phyloP scores from a whole-genome alignment of 1,284 basidiomycete species.

The Uromyces viciae-fabae region DNA sequence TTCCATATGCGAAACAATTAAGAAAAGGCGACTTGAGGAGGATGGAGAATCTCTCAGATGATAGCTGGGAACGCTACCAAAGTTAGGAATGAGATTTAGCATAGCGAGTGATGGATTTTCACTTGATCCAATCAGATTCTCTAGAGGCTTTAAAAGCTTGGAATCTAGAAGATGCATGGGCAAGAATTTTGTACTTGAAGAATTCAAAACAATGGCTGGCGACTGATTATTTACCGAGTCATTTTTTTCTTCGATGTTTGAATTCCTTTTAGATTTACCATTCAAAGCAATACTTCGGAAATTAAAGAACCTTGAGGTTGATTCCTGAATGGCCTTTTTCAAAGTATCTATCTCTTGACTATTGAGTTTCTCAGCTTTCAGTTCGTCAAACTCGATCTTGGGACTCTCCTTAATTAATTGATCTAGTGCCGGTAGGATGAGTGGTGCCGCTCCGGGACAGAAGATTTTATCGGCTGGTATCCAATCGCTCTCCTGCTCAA shows the following conservation, averaged over 20 bases:
- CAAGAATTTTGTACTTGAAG: background rate
- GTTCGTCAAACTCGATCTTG: background rate
- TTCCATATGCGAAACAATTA: slow-evolving; percentile 46
- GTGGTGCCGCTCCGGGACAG: background rate
- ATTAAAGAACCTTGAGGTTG: background rate
- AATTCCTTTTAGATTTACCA: too few species aligned
- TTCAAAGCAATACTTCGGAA: too few species aligned
- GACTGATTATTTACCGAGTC: too few species aligned
- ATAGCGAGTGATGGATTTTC: background rate
- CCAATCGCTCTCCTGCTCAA: background rate
- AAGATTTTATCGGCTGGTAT: slow-evolving; percentile 7
- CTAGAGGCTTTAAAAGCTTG: slow-evolving; percentile 6
- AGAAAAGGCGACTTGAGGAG: too few species aligned
- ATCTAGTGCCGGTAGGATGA: slow-evolving; percentile 9
- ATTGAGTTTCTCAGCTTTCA: background rate
- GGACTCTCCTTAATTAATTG: background rate
- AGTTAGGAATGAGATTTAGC: slow-evolving; percentile 9
- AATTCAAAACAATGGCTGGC: too few species aligned
- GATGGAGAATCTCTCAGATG: background rate
- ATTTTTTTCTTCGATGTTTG: background rate
- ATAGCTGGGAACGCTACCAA: background rate
- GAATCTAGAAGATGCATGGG: background rate
- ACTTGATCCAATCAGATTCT: background rate
- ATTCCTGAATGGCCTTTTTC: background rate
- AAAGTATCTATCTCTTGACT: background rate